These are phyloP conservation scores for Auriscalpium orientale DNA, from an alignment of 768 basidiomycete species.

Conservation along the genomic window DNA sequence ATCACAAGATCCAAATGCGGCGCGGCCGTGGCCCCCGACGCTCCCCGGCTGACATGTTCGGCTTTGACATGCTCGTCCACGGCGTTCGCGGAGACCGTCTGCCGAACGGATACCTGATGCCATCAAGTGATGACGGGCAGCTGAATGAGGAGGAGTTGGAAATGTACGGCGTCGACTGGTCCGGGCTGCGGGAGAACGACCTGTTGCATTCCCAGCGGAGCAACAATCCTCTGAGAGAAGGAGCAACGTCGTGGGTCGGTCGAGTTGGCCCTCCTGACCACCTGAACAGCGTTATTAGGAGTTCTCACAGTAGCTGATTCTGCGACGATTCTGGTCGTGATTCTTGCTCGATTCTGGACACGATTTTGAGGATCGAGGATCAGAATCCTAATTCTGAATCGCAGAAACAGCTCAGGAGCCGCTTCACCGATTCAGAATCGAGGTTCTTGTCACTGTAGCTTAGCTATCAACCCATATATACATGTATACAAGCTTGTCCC, in stretches of 20 bases:
- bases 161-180: constrained; percentile 11
- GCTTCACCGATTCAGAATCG: too few species aligned
- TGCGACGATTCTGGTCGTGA: too few species aligned
- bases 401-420: too few species aligned
- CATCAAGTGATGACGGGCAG: not conserved
- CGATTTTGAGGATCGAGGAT: too few species aligned
- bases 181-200: constrained; percentile 4
- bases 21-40: constrained; percentile 12
- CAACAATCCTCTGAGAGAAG: not conserved
- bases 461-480: too few species aligned
- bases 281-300: not conserved
- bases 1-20: constrained; percentile 11
- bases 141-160: constrained; percentile 2
- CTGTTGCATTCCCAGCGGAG: not conserved
- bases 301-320: too few species aligned
- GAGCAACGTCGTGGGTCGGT: constrained; percentile 1
- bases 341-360: too few species aligned
- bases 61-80: constrained; percentile 15
- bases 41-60: constrained; percentile 16
- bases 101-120: not conserved
- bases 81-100: constrained; percentile 2
- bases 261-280: not conserved
- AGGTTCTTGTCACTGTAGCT: too few species aligned
- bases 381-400: too few species aligned
- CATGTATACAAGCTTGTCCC: too few species aligned